phyloP scores from a whole-genome alignment of 805 yeast genomes.

The Tetrapisispora iriomotensis region DNA sequence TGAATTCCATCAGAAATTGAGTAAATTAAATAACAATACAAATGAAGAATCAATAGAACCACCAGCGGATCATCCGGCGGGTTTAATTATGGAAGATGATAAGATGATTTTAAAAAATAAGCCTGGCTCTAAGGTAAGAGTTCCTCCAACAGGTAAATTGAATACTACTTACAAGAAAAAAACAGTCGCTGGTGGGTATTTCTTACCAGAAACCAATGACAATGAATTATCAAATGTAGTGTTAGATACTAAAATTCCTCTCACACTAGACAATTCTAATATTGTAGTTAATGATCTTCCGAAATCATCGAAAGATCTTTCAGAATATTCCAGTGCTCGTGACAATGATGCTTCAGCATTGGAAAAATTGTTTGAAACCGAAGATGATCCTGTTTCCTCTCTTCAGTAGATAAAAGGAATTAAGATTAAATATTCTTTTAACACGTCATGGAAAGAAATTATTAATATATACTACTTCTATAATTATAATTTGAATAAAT shows the following conservation, averaged over 20 bases:
- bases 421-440: too few species aligned
- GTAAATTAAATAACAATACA: slow-evolving; percentile 15
- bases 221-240: slow-evolving; percentile 2
- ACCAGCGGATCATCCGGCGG: slow-evolving; percentile 19
- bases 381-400: too few species aligned
- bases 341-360: background rate
- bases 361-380: background rate
- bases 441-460: background rate
- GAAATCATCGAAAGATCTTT: background rate
- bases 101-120: slow-evolving; percentile 73
- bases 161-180: slow-evolving; percentile 62
- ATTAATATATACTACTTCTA: background rate
- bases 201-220: slow-evolving; percentile 33
- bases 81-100: slow-evolving; percentile 69
- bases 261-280: background rate
- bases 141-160: slow-evolving; percentile 88
- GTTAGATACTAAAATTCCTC: background rate
- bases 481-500: background rate
- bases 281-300: background rate
- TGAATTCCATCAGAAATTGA: slow-evolving; percentile 31
- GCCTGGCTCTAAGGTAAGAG: slow-evolving; percentile 54
- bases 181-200: slow-evolving; percentile 42
- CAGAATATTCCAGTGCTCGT: background rate
- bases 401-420: too few species aligned
- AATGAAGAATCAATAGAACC: slow-evolving; percentile 9